Percentiles rank a stretch among this genome's conserved stretches.
Evolutionary conservation across 768 basidiomycete genomes (phyloP).

Genomic region (Suillus sp.): DNA sequence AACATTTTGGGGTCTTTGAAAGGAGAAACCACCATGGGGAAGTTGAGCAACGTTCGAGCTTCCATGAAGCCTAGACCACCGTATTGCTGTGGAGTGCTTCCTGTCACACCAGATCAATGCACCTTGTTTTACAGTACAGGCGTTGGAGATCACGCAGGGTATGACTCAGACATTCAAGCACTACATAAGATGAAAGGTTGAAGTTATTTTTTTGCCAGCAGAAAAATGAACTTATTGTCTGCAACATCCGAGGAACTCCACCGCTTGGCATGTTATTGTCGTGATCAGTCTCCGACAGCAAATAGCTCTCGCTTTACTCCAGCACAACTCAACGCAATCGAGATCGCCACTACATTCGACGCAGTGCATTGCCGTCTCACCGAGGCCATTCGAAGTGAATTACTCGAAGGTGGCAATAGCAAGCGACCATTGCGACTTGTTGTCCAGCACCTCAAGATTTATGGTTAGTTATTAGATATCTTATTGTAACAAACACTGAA

Average conservation of each 20-base stretch:
- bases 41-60: constrained; percentile 9
- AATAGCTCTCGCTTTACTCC: not conserved
- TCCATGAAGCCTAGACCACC: constrained; percentile 9
- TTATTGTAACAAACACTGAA: not conserved
- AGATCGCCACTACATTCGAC: constrained; percentile 41
- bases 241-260: constrained; percentile 4
- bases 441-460: constrained; percentile 37
- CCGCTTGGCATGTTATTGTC: not conserved
- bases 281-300: not conserved
- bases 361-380: constrained; percentile 30
- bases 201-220: not conserved
- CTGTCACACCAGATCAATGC: not conserved
- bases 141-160: not conserved
- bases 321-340: constrained; percentile 35
- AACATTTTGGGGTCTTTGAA: not conserved
- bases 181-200: not conserved
- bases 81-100: constrained; percentile 5
- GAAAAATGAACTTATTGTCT: constrained; percentile 3
- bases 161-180: not conserved
- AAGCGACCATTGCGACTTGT: constrained; percentile 42
- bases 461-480: constrained; percentile 35
- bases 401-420: constrained; percentile 27
- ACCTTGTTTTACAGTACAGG: constrained; percentile 1
- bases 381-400: constrained; percentile 24
- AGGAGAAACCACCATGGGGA: constrained; percentile 1